Percentiles rank a stretch among this genome's conserved stretches.
Evolutionary conservation across 176 grass and related monocot genomes (phyloP).

Genomic region (Thinopyrum elongatum): DNA sequence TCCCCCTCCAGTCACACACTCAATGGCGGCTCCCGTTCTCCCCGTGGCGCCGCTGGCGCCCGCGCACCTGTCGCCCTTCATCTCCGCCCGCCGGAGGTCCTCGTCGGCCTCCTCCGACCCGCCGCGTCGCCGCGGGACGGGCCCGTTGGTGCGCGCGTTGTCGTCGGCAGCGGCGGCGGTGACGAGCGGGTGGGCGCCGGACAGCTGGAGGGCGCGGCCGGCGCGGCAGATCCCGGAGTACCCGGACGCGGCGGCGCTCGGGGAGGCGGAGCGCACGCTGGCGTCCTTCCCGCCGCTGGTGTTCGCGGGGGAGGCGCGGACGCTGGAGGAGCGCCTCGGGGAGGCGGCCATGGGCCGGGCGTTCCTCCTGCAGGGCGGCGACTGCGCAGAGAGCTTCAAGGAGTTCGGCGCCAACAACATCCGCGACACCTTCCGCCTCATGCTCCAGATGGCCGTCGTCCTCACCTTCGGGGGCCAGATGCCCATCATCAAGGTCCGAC

Average conservation of each 20-base stretch:
- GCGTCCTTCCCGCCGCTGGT: slow-evolving; percentile 29
- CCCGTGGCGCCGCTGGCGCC: not conserved
- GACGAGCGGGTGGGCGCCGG: slow-evolving; percentile 9
- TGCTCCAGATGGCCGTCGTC: slow-evolving; percentile 42
- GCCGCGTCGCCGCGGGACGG: not conserved
- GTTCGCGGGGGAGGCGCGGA: slow-evolving; percentile 34
- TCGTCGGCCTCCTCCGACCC: not conserved
- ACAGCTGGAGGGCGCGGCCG: slow-evolving; percentile 33
- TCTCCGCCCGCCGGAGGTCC: not conserved
- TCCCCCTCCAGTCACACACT: not conserved
- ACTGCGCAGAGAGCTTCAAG: slow-evolving; percentile 70
- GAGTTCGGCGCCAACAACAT: slow-evolving; percentile 52
- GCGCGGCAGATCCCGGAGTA: slow-evolving; percentile 37
- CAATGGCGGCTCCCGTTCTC: not conserved
- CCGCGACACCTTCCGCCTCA: slow-evolving; percentile 50
- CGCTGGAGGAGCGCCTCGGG: slow-evolving; percentile 54
- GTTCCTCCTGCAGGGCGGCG: slow-evolving; percentile 63
- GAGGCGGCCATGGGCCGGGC: slow-evolving; percentile 51
- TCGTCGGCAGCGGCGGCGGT: not conserved
- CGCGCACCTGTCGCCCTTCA: not conserved
- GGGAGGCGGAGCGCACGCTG: not conserved
- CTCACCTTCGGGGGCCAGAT: slow-evolving; percentile 44
- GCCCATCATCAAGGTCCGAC: slow-evolving; percentile 32
- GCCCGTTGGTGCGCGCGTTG: not conserved
- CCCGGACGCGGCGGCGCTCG: slow-evolving; percentile 22